Conservation (phyloP, 352 stramenopile species). For the Thalassiosira hispida region DNA sequence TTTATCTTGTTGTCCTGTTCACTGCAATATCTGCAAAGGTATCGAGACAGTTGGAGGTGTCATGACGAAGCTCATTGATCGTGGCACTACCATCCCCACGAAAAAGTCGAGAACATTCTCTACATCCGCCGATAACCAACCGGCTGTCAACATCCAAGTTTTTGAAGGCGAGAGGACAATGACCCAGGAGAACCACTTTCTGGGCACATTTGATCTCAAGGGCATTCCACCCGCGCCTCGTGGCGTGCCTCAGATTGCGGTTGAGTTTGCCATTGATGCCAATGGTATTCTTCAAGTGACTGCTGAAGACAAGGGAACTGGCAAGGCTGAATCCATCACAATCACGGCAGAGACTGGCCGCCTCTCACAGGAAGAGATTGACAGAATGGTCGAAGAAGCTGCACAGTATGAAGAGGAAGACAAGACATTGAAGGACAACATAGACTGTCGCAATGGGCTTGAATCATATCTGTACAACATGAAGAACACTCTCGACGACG, state of each 20-base stretch:
- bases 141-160: constrained; percentile 92
- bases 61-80: constrained; percentile 99
- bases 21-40: no score
- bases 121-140: constrained; percentile 99
- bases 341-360: constrained; percentile 98
- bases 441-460: constrained; percentile 95
- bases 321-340: constrained; percentile 97
- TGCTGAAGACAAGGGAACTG: constrained; percentile 97
- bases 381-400: constrained; percentile 98
- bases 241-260: constrained; percentile 96
- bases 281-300: constrained; percentile 98
- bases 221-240: constrained; percentile 95
- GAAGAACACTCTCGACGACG: constrained; percentile 82
- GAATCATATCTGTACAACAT: constrained; percentile 94
- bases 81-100: constrained; percentile 97
- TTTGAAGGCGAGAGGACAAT: constrained; percentile 99
- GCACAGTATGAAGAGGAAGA: constrained; percentile 99
- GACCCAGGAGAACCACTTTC: constrained; percentile 96
- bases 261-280: constrained; percentile 98
- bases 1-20: no score
- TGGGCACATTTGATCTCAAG: constrained; percentile 97
- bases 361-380: constrained; percentile 98
- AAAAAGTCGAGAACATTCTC: constrained; percentile 99
- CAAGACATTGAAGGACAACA: constrained; percentile 95
- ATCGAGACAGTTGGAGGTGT: constrained; percentile 98